Base-by-base conservation (phyloP, 2,329 filamentous ascomycete species). In the Clonostachys rosea region DNA sequence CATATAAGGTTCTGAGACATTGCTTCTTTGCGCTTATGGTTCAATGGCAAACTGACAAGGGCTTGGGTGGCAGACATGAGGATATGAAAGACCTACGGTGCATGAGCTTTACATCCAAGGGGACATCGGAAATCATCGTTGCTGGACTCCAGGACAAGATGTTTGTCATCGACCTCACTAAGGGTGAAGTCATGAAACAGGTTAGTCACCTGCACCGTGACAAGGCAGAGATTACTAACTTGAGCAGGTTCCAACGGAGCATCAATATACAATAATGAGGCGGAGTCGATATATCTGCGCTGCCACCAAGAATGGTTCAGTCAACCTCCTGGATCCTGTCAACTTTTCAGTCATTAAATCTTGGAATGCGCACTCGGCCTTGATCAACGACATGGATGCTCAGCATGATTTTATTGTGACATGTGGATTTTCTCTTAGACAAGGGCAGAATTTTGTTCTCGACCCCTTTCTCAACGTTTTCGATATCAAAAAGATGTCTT, bases 351-450 rank as follows among this genome's bases (percentile, higher is more conserved):
- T 96, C 6, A 75, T 94, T 55, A 95, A 92, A 63, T 83, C 82
- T 11, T 99, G 94, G 88, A 89, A 89, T 62, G 91, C 92, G 1
- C 94, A 99, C 61, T 86, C 86, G 2, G 88, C 89, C 9, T 81
- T 84, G 45, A 89, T 99, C 62, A 96, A 90, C 64, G 92, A 97
- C 64, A 96, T 99, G 89, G 94, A 99, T 69, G 90, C 91, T 9
- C 89, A 94, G 61, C 89, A 94, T 59, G 92, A 97, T 64, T 94
- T 94, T 55, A 83, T 99, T 46, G 87, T 97, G 18, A 97, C 94
- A 5, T 99, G 94, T 64, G 94, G 94, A 35, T 95, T 89, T 67
- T 95, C 92, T 2, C 79, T 90, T 20, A 83, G 92, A 54, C 90
- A 91, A 59, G 67, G 70, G 3, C 71, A 74, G 48, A 83, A 83